Percentiles rank a stretch among this genome's conserved stretches.
Conservation (phyloP, 495 filamentous ascomycete species). For the Lophium mytilinum region DNA sequence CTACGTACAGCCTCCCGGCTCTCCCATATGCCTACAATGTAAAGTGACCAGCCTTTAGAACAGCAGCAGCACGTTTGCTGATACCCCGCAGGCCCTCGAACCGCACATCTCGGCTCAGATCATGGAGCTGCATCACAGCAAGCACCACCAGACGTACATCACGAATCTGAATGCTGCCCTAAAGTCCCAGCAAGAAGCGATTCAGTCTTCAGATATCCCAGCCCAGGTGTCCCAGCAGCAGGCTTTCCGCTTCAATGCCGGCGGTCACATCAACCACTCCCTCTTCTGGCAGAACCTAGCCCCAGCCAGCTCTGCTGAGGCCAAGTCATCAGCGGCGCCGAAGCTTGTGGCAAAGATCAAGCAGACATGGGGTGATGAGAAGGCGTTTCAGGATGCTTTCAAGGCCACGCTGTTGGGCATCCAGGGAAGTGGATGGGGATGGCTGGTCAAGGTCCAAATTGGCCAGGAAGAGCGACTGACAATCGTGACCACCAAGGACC, state of each 20-base stretch:
- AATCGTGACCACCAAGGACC: slow-evolving; percentile 36
- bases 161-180: slow-evolving; percentile 34
- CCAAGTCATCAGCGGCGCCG: slow-evolving; percentile 22
- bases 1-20: slow-evolving; percentile 19
- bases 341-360: slow-evolving; percentile 29
- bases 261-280: slow-evolving; percentile 38
- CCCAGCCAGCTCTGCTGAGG: slow-evolving; percentile 20
- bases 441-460: slow-evolving; percentile 28
- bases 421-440: slow-evolving; percentile 38
- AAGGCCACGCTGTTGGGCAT: slow-evolving; percentile 30
- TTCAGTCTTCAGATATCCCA: slow-evolving; percentile 18
- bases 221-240: slow-evolving; percentile 26
- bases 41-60: neutral
- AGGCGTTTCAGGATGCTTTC: slow-evolving; percentile 31
- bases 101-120: slow-evolving; percentile 36
- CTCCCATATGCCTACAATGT: slow-evolving; percentile 27
- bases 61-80: neutral
- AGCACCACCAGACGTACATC: slow-evolving; percentile 38
- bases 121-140: slow-evolving; percentile 37
- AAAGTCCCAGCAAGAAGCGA: slow-evolving; percentile 16
- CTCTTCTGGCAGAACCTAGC: slow-evolving; percentile 38
- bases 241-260: slow-evolving; percentile 34
- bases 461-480: slow-evolving; percentile 19
- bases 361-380: slow-evolving; percentile 26
- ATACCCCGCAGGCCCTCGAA: slow-evolving; percentile 29